These are phyloP conservation scores for Vitis rupestris DNA, from an alignment of 164 flowering plant genomes.

Conservation along the genomic window DNA sequence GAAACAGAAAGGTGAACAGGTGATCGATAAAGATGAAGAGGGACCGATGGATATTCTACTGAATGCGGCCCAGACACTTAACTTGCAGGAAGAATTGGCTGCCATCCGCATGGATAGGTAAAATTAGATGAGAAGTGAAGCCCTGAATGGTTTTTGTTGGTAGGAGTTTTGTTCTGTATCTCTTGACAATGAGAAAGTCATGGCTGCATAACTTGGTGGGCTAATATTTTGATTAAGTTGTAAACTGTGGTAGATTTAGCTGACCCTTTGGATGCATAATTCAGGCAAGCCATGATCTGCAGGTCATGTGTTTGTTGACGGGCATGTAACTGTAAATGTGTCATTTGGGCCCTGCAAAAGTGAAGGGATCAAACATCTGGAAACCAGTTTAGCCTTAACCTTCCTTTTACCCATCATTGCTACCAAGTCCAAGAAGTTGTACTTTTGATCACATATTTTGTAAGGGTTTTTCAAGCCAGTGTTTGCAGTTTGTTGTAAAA, in stretches of 20 bases:
- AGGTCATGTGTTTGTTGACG: constrained; percentile 12
- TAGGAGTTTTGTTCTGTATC: not conserved
- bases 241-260: constrained; percentile 6
- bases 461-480: not conserved
- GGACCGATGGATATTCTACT: constrained; percentile 60
- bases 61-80: constrained; percentile 65
- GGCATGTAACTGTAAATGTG: not conserved
- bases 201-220: not conserved
- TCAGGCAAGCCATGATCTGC: constrained; percentile 9
- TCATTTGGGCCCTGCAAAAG: not conserved
- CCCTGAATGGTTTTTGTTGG: not conserved
- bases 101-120: constrained; percentile 5
- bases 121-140: not conserved
- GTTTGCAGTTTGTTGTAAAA: constrained; percentile 8
- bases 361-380: not conserved
- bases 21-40: constrained; percentile 7
- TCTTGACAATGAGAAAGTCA: too few species aligned
- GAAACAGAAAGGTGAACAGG: constrained; percentile 7
- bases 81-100: constrained; percentile 38
- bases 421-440: too few species aligned
- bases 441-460: not conserved
- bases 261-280: constrained; percentile 14
- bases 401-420: not conserved
- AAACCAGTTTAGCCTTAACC: not conserved
- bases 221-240: constrained; percentile 12